Percentiles rank a stretch among this genome's conserved stretches.
Conservation (phyloP, 768 basidiomycete species). For the Rhodotorula diobovata region DNA sequence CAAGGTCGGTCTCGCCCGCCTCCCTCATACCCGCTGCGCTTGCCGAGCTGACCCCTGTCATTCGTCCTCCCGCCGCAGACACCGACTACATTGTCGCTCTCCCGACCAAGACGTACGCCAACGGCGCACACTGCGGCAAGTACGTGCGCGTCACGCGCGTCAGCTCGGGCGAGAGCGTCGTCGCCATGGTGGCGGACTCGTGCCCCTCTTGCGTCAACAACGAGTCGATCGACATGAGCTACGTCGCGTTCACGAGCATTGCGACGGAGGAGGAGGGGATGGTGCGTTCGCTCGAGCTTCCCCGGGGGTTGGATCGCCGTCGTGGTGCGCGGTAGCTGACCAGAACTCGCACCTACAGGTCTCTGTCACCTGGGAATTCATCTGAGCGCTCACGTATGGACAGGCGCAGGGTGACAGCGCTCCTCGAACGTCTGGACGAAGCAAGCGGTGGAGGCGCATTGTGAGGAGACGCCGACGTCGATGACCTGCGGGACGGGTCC, state of each 20-base stretch:
- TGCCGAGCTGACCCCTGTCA: too few species aligned
- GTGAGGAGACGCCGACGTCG: too few species aligned
- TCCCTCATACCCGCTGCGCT: too few species aligned
- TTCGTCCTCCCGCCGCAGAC: constrained; percentile 4
- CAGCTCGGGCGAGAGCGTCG: constrained; percentile 17
- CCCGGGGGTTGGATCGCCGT: too few species aligned
- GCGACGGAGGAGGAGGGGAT: background rate
- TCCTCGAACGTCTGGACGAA: background rate
- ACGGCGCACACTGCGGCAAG: constrained; percentile 12
- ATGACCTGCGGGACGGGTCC: too few species aligned
- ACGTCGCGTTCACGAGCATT: constrained; percentile 1
- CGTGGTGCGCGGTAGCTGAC: too few species aligned
- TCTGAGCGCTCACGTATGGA: background rate
- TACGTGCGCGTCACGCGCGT: constrained; percentile 36
- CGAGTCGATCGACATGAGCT: background rate
- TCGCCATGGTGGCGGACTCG: constrained; percentile 8
- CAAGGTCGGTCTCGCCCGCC: background rate
- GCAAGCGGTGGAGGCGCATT: too few species aligned
- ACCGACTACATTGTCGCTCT: constrained; percentile 26
- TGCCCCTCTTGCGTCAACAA: constrained; percentile 2
- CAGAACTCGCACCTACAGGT: background rate
- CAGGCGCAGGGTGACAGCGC: too few species aligned
- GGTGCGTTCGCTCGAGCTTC: background rate
- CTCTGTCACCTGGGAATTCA: background rate
- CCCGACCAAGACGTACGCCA: constrained; percentile 33